Percentiles rank a stretch among this genome's conserved stretches.
These are phyloP conservation scores for Dactylorhiza incarnata DNA, from an alignment of 106 monocot genomes.

Conservation along the genomic window DNA sequence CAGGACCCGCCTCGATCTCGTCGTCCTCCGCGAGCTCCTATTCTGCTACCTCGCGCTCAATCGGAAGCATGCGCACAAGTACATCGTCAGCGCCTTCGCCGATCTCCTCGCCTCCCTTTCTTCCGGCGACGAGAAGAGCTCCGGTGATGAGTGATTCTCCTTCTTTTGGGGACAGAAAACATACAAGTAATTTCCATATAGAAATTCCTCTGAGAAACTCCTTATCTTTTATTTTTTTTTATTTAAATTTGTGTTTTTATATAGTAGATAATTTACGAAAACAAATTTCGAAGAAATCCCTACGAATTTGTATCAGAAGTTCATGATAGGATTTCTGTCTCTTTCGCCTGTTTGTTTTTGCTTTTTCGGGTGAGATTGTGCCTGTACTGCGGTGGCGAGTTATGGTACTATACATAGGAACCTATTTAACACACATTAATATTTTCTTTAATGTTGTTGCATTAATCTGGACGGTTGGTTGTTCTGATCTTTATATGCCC, in stretches of 20 bases:
- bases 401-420: background rate
- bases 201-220: no score
- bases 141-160: background rate
- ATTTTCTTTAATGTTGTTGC: background rate
- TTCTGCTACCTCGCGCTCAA: constrained; percentile 69
- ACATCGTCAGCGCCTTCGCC: constrained; percentile 55
- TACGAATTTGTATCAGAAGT: no score
- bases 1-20: constrained; percentile 10
- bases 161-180: no score
- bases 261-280: no score
- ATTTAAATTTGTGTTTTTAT: no score
- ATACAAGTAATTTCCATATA: no score
- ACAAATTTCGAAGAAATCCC: no score
- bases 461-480: background rate
- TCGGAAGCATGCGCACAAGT: constrained; percentile 41
- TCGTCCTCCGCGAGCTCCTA: constrained; percentile 47
- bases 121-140: background rate
- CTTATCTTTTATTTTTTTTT: no score
- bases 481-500: background rate
- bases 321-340: no score
- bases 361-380: constrained; percentile 1
- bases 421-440: background rate
- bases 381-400: background rate
- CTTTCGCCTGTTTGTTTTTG: background rate
- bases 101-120: constrained; percentile 38